Base-by-base conservation (phyloP, 805 yeast genomes). In the Cyberlindnera mississippiensis region DNA sequence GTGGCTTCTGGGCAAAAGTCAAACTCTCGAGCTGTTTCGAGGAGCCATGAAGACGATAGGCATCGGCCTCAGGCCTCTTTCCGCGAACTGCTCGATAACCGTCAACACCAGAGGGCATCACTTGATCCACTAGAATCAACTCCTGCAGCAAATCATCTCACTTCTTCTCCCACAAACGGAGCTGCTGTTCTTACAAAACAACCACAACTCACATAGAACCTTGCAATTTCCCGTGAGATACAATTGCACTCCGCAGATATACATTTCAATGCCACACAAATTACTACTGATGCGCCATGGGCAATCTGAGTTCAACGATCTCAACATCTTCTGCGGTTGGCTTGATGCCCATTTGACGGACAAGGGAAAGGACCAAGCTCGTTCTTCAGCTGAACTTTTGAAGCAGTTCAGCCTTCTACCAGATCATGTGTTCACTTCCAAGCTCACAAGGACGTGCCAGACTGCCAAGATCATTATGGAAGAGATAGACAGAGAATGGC, bases 271-370 rank as follows among this genome's bases (percentile, higher is more conserved):
- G 48, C 8, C 49, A 6, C 50, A 54, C 28, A 72, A 71, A 50
- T 63, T 80, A 46, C 68, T 81, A 40, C 65, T 85, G 45, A 72
- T 85, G 40, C 78, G 95, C 64, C 95, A 85, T 69, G 95, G 95
- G 4, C 85, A 85, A 61, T 81, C 89, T 57, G 81, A 78, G 56
- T 79, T 87, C 78, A 85, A 85, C 60, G 79, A 82, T 59, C 76
- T 76, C 57, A 79, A 83, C 63, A 69, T 78, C 50, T 85, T 85
- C 65, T 84, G 93, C 61, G 95, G 95, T 15, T 85, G 95, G 95
- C 79, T 83, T 24, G 91, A 85, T 64, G 82, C 84, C 27, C 71
- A 73, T 44, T 68, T 85, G 53, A 80, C 90, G 4, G 78, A 67
- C 7, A 73, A 75, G 46, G 95, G 95, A 36, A 67, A 70, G 50